Base-by-base conservation (phyloP, 1,284 basidiomycete species). In the Termitomyces sp. region DNA sequence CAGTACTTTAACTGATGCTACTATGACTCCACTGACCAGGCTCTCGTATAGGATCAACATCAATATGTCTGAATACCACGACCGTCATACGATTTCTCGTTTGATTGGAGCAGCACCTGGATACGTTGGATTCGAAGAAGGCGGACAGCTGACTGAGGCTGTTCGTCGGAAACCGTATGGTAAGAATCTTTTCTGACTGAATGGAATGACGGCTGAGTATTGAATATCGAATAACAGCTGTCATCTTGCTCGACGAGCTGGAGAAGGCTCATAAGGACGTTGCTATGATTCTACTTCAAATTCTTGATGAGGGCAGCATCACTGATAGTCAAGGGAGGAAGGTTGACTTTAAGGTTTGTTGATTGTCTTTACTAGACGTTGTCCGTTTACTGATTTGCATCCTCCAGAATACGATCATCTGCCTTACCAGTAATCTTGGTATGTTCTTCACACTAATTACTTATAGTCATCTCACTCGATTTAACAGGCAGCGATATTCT, bases 261-360 rank as follows among this genome's bases (percentile, higher is more conserved):
- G 93, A 96, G 70, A 95, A 96, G 68, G 93, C 92, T 0, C 91
- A 93, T 68, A 91, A 88, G 69, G 93, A 94, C 61, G 92, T 97
- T 24, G 81, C 89, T 1, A 91, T 95, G 82, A 91, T 96, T 55
- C 75, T 97, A 11, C 77, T 97, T 3, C 94, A 97, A 68, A 88
- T 97, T 52, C 79, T 97, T 31, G 93, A 97, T 62, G 94, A 97
- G 68, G 94, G 94, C 9, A 83, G 75, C 50, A 76, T 97, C 56
- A 96, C 93, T 1, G 94, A 97, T 65, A 88, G 84, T 58, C 84
- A 89, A 64, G 86, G 87, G 30, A 73, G 77, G 42, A 88, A 85
- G 62, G 83, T 88, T 6, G 88, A 92, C 67, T 92, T 93, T 74
- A 88, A 85, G 73, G 85, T 83, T 18, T 6, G 28, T 39, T 10